A percentile compares a stretch with the other conserved stretches of the same genome.
phyloP scores from a whole-genome alignment of 1,284 basidiomycete genomes.

The Cystobasidiaceae sp. region DNA sequence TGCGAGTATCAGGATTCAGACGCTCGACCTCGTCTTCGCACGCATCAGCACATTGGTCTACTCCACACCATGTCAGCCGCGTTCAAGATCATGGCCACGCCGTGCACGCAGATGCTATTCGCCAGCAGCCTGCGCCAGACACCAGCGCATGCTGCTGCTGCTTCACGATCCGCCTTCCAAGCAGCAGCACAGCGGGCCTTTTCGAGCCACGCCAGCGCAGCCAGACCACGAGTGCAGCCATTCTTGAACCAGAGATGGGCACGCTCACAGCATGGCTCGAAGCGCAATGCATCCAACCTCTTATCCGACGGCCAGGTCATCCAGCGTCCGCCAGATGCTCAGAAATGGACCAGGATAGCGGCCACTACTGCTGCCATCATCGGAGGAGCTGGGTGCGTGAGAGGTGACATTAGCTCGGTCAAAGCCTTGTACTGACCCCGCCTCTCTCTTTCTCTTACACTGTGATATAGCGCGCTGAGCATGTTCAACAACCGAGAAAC shows the following conservation, averaged over 20 bases:
- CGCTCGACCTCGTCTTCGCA: too few relatives aligned
- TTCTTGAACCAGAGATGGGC: constrained; percentile 1
- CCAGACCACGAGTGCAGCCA: background rate
- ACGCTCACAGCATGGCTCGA: too few relatives aligned
- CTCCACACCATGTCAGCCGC: too few relatives aligned
- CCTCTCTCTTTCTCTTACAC: constrained; percentile 10
- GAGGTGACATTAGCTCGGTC: background rate
- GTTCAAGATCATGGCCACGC: too few relatives aligned
- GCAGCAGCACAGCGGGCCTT: background rate
- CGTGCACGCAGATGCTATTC: background rate
- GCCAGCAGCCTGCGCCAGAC: background rate
- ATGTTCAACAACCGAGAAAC: constrained; percentile 70
- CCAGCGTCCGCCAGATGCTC: constrained; percentile 6
- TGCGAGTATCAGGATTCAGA: too few relatives aligned
- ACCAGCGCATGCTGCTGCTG: background rate
- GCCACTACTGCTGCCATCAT: constrained; percentile 15
- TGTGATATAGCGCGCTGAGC: constrained; percentile 54
- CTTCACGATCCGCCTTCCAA: constrained; percentile 6
- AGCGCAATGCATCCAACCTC: constrained; percentile 9
- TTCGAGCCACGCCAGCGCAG: background rate
- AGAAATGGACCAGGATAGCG: constrained; percentile 22
- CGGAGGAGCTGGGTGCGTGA: constrained; percentile 11
- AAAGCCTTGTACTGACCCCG: background rate
- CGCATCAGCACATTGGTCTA: too few relatives aligned
- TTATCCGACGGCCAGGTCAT: constrained; percentile 23